Conservation (phyloP, 352 stramenopile species). For the Phytopythium kandeliae region DNA sequence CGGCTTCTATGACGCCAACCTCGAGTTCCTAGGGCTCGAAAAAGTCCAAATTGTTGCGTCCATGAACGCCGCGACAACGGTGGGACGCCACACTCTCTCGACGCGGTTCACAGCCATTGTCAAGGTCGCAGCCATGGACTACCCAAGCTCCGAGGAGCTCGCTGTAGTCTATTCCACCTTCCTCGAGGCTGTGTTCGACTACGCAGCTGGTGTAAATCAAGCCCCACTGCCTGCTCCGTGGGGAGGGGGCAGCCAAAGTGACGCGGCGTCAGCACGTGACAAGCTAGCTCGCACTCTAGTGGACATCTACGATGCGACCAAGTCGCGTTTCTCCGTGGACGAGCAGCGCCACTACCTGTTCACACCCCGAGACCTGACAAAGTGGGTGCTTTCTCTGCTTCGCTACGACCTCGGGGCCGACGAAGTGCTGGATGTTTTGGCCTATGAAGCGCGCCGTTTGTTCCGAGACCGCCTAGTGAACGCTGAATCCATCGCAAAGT, state of each 20-base stretch:
- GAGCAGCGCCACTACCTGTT: constrained; percentile 95
- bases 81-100: constrained; percentile 88
- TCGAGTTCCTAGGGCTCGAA: constrained; percentile 94
- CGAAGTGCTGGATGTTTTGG: constrained; percentile 88
- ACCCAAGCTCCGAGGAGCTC: constrained; percentile 88
- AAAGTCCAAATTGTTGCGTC: constrained; percentile 92
- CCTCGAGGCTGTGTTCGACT: constrained; percentile 69
- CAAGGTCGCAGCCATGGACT: constrained; percentile 91
- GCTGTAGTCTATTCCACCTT: constrained; percentile 88
- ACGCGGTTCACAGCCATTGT: constrained; percentile 94
- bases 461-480: constrained; percentile 92
- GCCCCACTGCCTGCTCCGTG: neutral
- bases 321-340: constrained; percentile 89
- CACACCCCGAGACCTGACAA: constrained; percentile 89
- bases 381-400: constrained; percentile 87
- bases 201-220: constrained; percentile 37
- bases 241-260: constrained; percentile 3
- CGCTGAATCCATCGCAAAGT: constrained; percentile 60
- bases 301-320: constrained; percentile 87
- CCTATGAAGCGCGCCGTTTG: constrained; percentile 83
- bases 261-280: constrained; percentile 24
- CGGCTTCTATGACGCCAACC: constrained; percentile 94
- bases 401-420: constrained; percentile 89
- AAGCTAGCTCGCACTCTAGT: constrained; percentile 88
- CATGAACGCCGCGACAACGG: constrained; percentile 92